A percentile compares a stretch with the other conserved stretches of the same genome.
Conservation (phyloP, 1,284 basidiomycete genomes). For the Irpex sp. region DNA sequence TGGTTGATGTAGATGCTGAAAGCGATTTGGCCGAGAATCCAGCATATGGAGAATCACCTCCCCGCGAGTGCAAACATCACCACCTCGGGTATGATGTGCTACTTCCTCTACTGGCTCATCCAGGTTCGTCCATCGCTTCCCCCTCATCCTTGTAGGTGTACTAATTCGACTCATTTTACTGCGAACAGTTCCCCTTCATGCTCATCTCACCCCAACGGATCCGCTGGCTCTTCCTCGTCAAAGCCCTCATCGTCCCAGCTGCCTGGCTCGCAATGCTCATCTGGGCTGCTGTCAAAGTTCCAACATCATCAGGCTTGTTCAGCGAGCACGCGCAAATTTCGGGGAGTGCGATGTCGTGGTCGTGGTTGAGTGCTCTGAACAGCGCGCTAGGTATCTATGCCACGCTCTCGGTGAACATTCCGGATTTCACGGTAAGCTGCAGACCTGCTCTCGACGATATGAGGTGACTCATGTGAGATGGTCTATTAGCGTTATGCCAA, state of each 20-base stretch:
- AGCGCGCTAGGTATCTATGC: conserved; percentile 65
- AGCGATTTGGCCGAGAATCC: conserved; percentile 74
- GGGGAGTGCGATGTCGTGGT: conserved; percentile 61
- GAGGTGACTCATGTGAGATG: not conserved
- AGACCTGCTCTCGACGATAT: not conserved
- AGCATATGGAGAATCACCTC: conserved; percentile 60
- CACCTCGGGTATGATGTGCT: conserved; percentile 59
- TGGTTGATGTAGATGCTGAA: conserved; percentile 53
- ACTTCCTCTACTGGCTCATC: conserved; percentile 76
- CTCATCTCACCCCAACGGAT: conserved; percentile 75
- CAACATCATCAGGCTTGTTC: conserved; percentile 48
- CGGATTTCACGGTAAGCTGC: conserved; percentile 60
- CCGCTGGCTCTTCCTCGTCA: conserved; percentile 68
- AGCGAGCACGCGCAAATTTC: conserved; percentile 39
- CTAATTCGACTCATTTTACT: not conserved
- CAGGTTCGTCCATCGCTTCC: conserved; percentile 23
- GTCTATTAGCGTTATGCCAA: conserved; percentile 54
- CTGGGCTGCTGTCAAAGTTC: conserved; percentile 70
- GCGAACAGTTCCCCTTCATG: conserved; percentile 59
- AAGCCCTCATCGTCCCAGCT: conserved; percentile 62
- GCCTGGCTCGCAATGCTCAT: conserved; percentile 71
- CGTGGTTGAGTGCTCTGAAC: conserved; percentile 70
- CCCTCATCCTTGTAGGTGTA: not conserved
- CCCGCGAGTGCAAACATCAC: conserved; percentile 60
- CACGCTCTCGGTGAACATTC: conserved; percentile 69